These are phyloP conservation scores for Alnus rubra DNA, from an alignment of 306 rosid genomes.

Conservation along the genomic window DNA sequence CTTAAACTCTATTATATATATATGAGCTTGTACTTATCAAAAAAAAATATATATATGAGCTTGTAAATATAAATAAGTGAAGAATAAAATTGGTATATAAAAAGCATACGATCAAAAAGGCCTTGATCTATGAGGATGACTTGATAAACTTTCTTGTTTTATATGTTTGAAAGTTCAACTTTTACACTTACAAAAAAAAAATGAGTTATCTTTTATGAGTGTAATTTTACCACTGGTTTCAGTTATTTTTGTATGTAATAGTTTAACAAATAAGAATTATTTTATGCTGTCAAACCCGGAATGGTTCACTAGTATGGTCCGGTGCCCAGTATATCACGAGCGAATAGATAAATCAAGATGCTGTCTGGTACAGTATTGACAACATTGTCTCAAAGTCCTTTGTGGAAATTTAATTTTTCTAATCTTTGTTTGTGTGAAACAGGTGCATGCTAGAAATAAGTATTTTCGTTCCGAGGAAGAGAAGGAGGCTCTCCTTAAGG, in stretches of 20 bases:
- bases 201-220: background rate
- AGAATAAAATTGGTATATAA: background rate
- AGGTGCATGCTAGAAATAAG: slow-evolving; percentile 99
- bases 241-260: background rate
- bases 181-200: background rate
- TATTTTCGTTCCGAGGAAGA: slow-evolving; percentile 78
- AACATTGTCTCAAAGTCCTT: background rate
- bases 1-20: background rate
- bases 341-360: background rate
- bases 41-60: background rate
- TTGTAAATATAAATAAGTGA: background rate
- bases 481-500: slow-evolving; percentile 70
- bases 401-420: slow-evolving; percentile 9
- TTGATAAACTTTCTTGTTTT: background rate
- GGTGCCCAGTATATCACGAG: background rate
- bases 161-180: background rate
- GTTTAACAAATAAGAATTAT: background rate
- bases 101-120: background rate
- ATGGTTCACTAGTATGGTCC: background rate
- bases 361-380: background rate
- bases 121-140: background rate
- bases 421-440: slow-evolving; percentile 24
- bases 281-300: background rate
- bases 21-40: no score
- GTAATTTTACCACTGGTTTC: background rate